Base-by-base conservation (phyloP, 306 rosid genomes). In the Styphnolobium japonicum region DNA sequence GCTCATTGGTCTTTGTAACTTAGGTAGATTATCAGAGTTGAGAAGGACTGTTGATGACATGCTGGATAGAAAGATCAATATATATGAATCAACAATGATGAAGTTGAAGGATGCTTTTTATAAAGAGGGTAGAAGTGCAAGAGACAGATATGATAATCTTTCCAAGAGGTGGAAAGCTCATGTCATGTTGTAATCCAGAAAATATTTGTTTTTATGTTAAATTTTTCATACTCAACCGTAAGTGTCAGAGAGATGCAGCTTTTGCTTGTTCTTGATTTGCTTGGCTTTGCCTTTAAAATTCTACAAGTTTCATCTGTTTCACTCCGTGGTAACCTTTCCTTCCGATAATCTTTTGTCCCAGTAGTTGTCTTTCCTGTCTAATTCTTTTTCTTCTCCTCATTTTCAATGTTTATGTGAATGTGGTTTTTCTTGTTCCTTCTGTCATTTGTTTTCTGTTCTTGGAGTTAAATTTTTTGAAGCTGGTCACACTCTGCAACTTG, bases 31-130 rank as follows among this genome's bases (percentile, higher is more conserved):
- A 10, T 39, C 89, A 0, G 91, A 92, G 86, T 67, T 80, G 33
- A 86, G 77, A 84, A 86, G 92, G 73, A 53, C 31, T 27, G 86
- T 81, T 0, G 87, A 92, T 14, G 92, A 87, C 58, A 80, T 92
- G 87, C 82, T 92, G 0, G 85, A 92, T 79, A 76, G 66, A 66
- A 85, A 82, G 69, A 77, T 90, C 21, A 51, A 42, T 9, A 83
- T 92, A 76, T 75, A 71, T 33, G 89, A 90, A 52, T 86, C 95
- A 0, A 92, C 97, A 0, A 90, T 89, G 91, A 39, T 40, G 67
- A 72, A 18, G 67, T 36, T 90, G 87, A 85, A 83, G 89, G 83
- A 79, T 75, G 76, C 72, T 16, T 92, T 86, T 78, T 87, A 80
- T 75, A 80, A 37, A 78, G 85, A 92, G 36, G 85, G 91, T 21